Evolutionary conservation across 495 filamentous ascomycete genomes (phyloP).

Genomic region (Xylaria longipes): DNA sequence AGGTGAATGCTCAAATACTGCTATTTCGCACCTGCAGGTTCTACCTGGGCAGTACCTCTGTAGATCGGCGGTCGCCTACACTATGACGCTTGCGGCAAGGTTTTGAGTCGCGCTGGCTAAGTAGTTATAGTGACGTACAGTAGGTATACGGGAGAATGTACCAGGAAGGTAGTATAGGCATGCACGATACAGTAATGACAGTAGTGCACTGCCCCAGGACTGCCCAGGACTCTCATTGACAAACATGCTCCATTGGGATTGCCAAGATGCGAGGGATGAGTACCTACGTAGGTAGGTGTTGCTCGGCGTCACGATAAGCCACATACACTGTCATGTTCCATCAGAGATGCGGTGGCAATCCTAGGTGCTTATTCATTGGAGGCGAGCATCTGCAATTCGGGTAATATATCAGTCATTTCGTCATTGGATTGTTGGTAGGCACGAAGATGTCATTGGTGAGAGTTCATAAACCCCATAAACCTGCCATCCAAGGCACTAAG

Average conservation of each 20-base stretch:
- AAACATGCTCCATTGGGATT: background rate
- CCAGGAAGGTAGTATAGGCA: background rate
- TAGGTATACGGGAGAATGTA: slow-evolving; percentile 1
- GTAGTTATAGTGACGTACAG: background rate
- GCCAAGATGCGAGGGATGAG: slow-evolving; percentile 13
- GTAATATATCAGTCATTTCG: background rate
- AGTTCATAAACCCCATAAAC: background rate
- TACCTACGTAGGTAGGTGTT: too few relatives aligned
- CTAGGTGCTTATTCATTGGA: background rate
- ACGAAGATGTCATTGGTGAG: background rate
- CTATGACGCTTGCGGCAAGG: slow-evolving; percentile 24
- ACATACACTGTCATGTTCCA: background rate
- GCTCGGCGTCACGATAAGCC: background rate
- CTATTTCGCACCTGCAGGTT: background rate
- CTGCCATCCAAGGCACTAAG: background rate
- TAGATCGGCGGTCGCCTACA: slow-evolving; percentile 10
- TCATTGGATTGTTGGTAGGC: background rate
- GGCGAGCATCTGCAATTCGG: background rate
- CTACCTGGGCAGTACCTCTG: background rate
- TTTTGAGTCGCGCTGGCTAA: background rate
- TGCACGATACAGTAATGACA: slow-evolving; percentile 22
- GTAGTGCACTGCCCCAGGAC: slow-evolving; percentile 14
- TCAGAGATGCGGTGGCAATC: slow-evolving; percentile 6
- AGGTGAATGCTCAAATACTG: background rate
- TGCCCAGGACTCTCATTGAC: too few relatives aligned